Evolutionary conservation across 164 flowering plant genomes (phyloP), one percentile per base, ranked within the genome.

Genomic region (Vitis rupestris): DNA sequence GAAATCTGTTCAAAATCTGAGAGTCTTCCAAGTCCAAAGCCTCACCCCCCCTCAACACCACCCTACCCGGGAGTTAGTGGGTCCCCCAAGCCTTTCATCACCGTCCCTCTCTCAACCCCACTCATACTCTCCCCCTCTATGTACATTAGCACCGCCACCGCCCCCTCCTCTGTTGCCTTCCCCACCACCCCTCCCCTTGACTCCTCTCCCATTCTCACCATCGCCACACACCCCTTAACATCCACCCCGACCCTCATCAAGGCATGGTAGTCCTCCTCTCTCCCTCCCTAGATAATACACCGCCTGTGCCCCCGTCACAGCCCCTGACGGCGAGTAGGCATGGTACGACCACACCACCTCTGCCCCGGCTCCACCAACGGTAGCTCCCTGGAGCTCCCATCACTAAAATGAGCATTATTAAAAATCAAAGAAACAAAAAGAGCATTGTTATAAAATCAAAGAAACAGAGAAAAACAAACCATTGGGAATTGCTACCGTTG

Each of bases 31-130:
- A n/a, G 10, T 71, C 79, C 67, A 93, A 70, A 59, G 75, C 83
- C 85, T 92, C 98, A 0, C n/a, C 90, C 92, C 14, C 83, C 91
- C 8, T 72, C 79, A 19, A 74, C 80, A n/a, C 79, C 88, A 4
- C 82, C 88, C 97, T 97, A 94, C 15, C 97, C 98, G 0, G 99
- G 98, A 23, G 82, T 90, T 15, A 85, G 77, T 19, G 98, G 98
- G 84, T 95, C 99, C 77, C 99, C 99, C 44, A 89, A n/a, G 0
- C 93, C 92, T 47, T 73, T 80, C 89, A 84, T 81, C 55, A 87
- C 97, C 2, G 90, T 90, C 83, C 96, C 97, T 67, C 98, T 87
- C 79, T 95, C 97, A 31, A 31, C 44, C 44, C 44, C 44, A 31
- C 44, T 2, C 44, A 7, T 7, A 3, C 44, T 61, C 6, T 74